Conservation (phyloP, 495 filamentous ascomycete species). For the Penicillium flavigenum region DNA sequence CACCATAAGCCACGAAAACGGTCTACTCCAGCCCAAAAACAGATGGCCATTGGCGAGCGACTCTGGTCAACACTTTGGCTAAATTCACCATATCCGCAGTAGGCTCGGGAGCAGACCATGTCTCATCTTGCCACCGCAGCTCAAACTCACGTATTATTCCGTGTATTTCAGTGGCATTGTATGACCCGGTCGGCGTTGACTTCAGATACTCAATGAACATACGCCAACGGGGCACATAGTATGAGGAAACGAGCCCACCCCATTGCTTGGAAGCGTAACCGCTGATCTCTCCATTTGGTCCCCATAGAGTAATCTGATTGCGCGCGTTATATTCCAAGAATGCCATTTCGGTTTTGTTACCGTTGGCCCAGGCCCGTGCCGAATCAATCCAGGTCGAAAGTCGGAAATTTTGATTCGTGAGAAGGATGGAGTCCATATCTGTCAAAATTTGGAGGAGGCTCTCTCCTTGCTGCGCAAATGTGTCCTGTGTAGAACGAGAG, state of each 20-base stretch:
- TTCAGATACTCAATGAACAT: slow-evolving; percentile 48
- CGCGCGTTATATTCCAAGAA: slow-evolving; percentile 53
- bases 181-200: slow-evolving; percentile 16
- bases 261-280: slow-evolving; percentile 54
- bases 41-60: too few relatives aligned
- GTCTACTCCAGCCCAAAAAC: too few relatives aligned
- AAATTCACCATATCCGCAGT: too few relatives aligned
- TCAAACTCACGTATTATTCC: too few relatives aligned
- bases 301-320: slow-evolving; percentile 57
- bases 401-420: slow-evolving; percentile 45
- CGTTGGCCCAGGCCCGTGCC: slow-evolving; percentile 37
- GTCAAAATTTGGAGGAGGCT: slow-evolving; percentile 35
- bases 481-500: background rate
- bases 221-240: slow-evolving; percentile 51
- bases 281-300: slow-evolving; percentile 48
- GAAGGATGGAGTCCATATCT: slow-evolving; percentile 46
- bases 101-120: too few relatives aligned
- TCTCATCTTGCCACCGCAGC: too few relatives aligned
- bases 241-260: slow-evolving; percentile 48
- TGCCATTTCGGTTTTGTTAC: slow-evolving; percentile 26
- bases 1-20: too few relatives aligned
- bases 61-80: too few relatives aligned
- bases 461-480: slow-evolving; percentile 26
- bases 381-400: slow-evolving; percentile 44
- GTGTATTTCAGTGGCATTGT: too few relatives aligned